Conservation (phyloP, 208 protist species). For the Leishmania amazonensis region DNA sequence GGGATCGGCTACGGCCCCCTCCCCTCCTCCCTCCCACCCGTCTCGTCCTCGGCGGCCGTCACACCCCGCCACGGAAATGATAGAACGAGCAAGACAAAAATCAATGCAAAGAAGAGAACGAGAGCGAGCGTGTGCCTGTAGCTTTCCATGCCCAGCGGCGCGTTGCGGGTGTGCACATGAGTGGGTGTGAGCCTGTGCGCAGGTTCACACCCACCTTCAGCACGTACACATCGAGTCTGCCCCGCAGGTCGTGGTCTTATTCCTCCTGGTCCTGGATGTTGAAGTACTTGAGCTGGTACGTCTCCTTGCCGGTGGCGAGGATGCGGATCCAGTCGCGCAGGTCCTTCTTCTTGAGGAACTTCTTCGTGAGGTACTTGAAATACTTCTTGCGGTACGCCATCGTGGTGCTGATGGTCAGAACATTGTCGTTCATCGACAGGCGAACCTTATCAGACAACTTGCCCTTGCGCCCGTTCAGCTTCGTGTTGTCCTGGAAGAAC, state of each 20-base stretch:
- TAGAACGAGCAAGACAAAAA: not conserved
- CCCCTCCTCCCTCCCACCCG: not conserved
- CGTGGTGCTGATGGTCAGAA: constrained; percentile 89
- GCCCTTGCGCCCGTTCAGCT: constrained; percentile 98
- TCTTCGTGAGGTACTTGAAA: constrained; percentile 99
- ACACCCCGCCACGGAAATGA: constrained; percentile 10
- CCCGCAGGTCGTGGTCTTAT: constrained; percentile 18
- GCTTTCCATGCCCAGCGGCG: not conserved
- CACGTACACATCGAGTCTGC: not conserved
- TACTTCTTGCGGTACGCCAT: constrained; percentile 98
- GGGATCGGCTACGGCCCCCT: not conserved
- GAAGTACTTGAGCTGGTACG: constrained; percentile 98
- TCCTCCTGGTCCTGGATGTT: constrained; percentile 97
- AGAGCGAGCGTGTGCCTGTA: not conserved
- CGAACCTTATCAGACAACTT: constrained; percentile 96
- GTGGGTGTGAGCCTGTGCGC: not conserved
- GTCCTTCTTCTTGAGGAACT: constrained; percentile 99
- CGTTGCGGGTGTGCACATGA: not conserved
- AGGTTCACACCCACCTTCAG: not conserved
- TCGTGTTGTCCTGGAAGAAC: constrained; percentile 97
- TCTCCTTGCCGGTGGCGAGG: constrained; percentile 94
- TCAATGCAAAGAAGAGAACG: not conserved
- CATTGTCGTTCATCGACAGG: constrained; percentile 87
- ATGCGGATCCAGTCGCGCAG: constrained; percentile 98
- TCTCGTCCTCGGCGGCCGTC: not conserved